Conservation (phyloP, 768 basidiomycete species). For the Amanita phalloides region DNA sequence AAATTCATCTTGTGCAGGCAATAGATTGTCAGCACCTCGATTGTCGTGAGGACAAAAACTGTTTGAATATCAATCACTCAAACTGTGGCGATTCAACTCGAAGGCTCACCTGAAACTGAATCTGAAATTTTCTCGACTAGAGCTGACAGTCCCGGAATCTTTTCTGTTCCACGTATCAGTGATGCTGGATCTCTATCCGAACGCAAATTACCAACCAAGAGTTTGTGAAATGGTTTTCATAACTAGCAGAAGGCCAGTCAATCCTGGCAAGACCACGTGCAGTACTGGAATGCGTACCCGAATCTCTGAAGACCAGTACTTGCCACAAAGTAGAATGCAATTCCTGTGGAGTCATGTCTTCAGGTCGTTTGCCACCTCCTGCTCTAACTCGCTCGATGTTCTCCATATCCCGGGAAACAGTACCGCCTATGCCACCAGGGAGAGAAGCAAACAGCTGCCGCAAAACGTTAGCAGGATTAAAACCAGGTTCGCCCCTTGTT, state of each 20-base stretch:
- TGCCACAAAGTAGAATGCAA: conserved; percentile 77
- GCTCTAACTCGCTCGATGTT: conserved; percentile 60
- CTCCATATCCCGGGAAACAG: conserved; percentile 69
- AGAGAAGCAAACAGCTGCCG: conserved; percentile 51
- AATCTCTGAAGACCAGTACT: conserved; percentile 77
- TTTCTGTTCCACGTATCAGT: conserved; percentile 34
- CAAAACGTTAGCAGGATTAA: conserved; percentile 35
- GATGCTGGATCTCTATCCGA: neutral
- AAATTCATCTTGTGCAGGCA: too few species aligned
- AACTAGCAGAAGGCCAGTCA: conserved; percentile 22
- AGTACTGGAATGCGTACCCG: conserved; percentile 28
- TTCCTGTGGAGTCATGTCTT: conserved; percentile 85
- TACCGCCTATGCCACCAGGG: conserved; percentile 48
- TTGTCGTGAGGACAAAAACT: conserved; percentile 75
- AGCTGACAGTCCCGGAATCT: conserved; percentile 68
- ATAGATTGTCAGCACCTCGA: conserved; percentile 47
- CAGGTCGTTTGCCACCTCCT: conserved; percentile 58
- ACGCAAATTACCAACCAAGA: conserved; percentile 38
- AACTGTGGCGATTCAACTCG: neutral
- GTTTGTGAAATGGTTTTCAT: conserved; percentile 72
- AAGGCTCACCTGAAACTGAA: conserved; percentile 44
- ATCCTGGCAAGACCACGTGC: neutral
- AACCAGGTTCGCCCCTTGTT: conserved; percentile 18
- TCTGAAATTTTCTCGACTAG: conserved; percentile 76
- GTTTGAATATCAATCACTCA: conserved; percentile 10